A percentile compares a stretch with the other conserved stretches of the same genome.
Evolutionary conservation across 805 yeast species (phyloP).

Genomic region (Candida nitratophila): DNA sequence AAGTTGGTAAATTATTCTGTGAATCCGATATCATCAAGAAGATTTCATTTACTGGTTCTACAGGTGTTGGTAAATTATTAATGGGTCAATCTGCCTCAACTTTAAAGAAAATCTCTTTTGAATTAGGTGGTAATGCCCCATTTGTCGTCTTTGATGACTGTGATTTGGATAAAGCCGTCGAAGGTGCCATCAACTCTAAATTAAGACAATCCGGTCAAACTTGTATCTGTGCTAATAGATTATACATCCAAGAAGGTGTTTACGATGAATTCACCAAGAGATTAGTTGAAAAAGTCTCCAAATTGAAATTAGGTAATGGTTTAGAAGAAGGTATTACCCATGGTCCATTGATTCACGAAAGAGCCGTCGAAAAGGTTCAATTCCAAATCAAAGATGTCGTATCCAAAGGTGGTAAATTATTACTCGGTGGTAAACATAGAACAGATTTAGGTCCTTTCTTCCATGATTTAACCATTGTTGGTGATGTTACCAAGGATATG

Average conservation of each 20-base stretch:
- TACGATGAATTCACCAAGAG: conserved; percentile 52
- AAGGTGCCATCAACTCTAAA: conserved; percentile 59
- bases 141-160: conserved; percentile 71
- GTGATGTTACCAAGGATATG: conserved; percentile 54
- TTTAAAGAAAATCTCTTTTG: conserved; percentile 64
- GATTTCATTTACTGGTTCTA: conserved; percentile 74
- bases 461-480: conserved; percentile 61
- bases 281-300: conserved; percentile 38
- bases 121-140: conserved; percentile 80
- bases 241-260: conserved; percentile 57
- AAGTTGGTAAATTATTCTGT: conserved; percentile 51
- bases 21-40: conserved; percentile 51
- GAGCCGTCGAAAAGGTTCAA: conserved; percentile 55
- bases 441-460: conserved; percentile 54
- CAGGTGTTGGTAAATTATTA: conserved; percentile 61
- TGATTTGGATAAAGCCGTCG: conserved; percentile 56
- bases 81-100: conserved; percentile 56
- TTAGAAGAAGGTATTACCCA: conserved; percentile 52
- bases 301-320: conserved; percentile 57
- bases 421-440: conserved; percentile 53
- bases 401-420: conserved; percentile 54
- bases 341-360: conserved; percentile 66
- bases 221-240: conserved; percentile 72
- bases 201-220: conserved; percentile 78
- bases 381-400: conserved; percentile 62